Evolutionary conservation across 768 basidiomycete species (phyloP).

Genomic region (Boletus eberwhitei): DNA sequence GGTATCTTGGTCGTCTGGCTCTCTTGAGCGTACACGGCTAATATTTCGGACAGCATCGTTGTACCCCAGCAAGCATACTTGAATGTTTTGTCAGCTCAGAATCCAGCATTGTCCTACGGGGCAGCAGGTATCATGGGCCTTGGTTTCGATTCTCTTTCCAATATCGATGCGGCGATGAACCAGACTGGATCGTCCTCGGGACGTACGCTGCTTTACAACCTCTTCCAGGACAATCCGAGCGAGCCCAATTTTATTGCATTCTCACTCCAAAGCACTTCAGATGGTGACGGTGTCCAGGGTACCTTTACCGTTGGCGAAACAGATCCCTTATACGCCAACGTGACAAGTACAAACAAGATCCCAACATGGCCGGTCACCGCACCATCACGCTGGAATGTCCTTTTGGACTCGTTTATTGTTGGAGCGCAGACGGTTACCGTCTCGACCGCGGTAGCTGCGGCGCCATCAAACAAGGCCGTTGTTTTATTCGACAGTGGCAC

Average conservation of each 20-base stretch:
- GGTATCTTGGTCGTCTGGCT: slow-evolving; percentile 40
- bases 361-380: slow-evolving; percentile 67
- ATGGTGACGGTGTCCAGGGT: slow-evolving; percentile 58
- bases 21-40: slow-evolving; percentile 2
- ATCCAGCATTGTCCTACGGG: slow-evolving; percentile 71
- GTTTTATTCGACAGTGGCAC: slow-evolving; percentile 78
- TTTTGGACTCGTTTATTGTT: slow-evolving; percentile 70
- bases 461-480: slow-evolving; percentile 69
- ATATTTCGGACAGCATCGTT: slow-evolving; percentile 44
- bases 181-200: slow-evolving; percentile 56
- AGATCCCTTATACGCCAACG: slow-evolving; percentile 57
- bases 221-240: slow-evolving; percentile 62
- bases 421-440: slow-evolving; percentile 50
- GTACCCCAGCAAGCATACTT: slow-evolving; percentile 71
- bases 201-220: slow-evolving; percentile 69
- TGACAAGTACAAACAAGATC: slow-evolving; percentile 56
- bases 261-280: slow-evolving; percentile 58
- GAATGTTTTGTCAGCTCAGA: slow-evolving; percentile 58
- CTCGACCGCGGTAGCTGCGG: slow-evolving; percentile 51
- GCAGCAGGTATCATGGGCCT: slow-evolving; percentile 72
- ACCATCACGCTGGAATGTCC: slow-evolving; percentile 73
- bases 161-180: slow-evolving; percentile 61
- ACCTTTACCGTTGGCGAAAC: slow-evolving; percentile 74
- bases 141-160: slow-evolving; percentile 75
- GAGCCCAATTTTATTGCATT: slow-evolving; percentile 83